Evolutionary conservation across 2,329 filamentous ascomycete species (phyloP).

Genomic region (Intubia oerlemansii): DNA sequence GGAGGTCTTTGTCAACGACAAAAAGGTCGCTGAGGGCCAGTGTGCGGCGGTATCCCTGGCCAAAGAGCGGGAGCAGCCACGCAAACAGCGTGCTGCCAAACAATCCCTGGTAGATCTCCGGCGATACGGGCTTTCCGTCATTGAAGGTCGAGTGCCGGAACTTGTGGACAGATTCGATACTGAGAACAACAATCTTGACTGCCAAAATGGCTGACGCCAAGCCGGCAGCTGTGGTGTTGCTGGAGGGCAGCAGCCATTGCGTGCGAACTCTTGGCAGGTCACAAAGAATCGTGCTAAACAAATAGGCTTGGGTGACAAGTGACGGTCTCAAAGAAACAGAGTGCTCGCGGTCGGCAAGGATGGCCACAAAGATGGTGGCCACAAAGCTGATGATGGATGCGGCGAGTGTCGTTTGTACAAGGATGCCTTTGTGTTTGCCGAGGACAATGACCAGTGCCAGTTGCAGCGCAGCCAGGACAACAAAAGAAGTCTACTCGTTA

Average conservation of each 20-base stretch:
- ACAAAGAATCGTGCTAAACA: conserved; percentile 21
- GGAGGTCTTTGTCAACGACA: conserved; percentile 2
- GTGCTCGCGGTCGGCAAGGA: conserved; percentile 25
- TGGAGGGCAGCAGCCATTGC: conserved; percentile 15
- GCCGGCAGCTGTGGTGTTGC: conserved; percentile 17
- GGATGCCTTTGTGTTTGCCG: conserved; percentile 2
- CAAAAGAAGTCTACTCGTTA: too few species aligned
- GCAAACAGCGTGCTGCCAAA: conserved; percentile 26
- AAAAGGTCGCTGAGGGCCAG: conserved; percentile 6
- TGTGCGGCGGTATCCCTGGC: too few species aligned
- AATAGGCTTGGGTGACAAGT: conserved; percentile 21
- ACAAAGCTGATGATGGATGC: conserved; percentile 6
- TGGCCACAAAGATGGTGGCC: conserved; percentile 10
- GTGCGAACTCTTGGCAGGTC: conserved; percentile 22
- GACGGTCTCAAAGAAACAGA: conserved; percentile 22
- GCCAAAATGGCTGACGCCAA: conserved; percentile 19
- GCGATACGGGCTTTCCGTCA: too few species aligned
- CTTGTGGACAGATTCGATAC: conserved; percentile 24
- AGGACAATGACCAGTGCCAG: conserved; percentile 3
- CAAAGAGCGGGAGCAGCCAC: conserved; percentile 31
- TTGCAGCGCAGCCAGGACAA: conserved; percentile 2
- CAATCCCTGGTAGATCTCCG: too few species aligned
- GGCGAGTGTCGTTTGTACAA: too few species aligned
- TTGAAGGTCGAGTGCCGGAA: conserved; percentile 14
- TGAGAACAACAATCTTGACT: conserved; percentile 19